These are phyloP conservation scores for Angophora floribunda DNA, from an alignment of 345 rosid genomes.

Conservation along the genomic window DNA sequence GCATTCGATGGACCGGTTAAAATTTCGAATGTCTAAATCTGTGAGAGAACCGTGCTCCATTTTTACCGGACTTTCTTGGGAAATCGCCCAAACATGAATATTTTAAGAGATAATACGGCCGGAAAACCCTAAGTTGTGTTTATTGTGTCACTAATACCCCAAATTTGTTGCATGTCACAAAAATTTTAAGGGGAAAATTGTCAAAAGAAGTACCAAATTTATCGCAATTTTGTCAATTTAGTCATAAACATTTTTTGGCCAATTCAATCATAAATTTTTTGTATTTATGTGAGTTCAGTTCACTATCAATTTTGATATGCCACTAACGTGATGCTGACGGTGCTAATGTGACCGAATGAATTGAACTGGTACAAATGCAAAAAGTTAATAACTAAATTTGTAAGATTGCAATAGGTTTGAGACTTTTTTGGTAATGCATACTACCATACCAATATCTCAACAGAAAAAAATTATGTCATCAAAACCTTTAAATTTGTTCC, in stretches of 20 bases:
- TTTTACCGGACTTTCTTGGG: not conserved
- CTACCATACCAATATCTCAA: not conserved
- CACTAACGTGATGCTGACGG: too few species aligned
- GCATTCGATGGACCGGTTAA: not conserved
- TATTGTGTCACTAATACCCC: not conserved
- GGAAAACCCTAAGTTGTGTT: not conserved
- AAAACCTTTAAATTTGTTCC: not conserved
- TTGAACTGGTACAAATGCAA: fast-evolving
- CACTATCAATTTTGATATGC: too few species aligned
- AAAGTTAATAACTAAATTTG: fast-evolving
- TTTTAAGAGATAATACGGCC: not conserved
- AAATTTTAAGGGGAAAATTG: too few species aligned
- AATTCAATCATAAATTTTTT: too few species aligned
- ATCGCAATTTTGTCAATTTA: too few species aligned
- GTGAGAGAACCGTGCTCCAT: not conserved
- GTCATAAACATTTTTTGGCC: too few species aligned
- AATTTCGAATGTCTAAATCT: not conserved
- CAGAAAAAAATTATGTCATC: not conserved
- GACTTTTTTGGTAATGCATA: not conserved
- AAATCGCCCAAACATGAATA: not conserved
- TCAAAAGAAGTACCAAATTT: too few species aligned
- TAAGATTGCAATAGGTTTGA: fast-evolving
- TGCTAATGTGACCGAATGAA: too few species aligned
- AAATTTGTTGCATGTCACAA: not conserved
- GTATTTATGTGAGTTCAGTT: too few species aligned